A percentile compares a stretch with the other conserved stretches of the same genome.
Conservation (phyloP, 139 green algal species). For the Trebouxia sp. region DNA sequence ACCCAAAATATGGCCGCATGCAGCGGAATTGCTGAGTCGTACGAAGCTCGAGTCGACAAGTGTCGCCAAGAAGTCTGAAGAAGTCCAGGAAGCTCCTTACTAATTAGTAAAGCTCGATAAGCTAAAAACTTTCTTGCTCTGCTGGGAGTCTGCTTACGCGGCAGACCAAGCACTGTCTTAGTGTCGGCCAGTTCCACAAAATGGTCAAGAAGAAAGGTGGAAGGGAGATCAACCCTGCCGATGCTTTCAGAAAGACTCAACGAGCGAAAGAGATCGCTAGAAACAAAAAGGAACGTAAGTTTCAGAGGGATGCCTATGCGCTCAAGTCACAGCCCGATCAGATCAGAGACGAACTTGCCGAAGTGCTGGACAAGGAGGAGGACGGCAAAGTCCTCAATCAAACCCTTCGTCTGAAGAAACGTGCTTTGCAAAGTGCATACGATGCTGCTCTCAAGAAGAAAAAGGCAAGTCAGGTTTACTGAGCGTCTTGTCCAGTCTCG, state of each 20-base stretch:
- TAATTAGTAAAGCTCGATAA: too few relatives aligned
- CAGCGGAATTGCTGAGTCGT: too few relatives aligned
- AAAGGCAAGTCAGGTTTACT: conserved; percentile 55
- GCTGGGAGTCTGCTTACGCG: too few relatives aligned
- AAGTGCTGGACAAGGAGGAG: conserved; percentile 74
- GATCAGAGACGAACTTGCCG: conserved; percentile 52
- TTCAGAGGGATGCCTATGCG: conserved; percentile 72
- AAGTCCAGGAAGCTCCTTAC: too few relatives aligned
- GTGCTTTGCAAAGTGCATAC: conserved; percentile 82
- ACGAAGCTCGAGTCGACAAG: too few relatives aligned
- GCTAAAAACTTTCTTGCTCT: too few relatives aligned
- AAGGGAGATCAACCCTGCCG: conserved; percentile 51
- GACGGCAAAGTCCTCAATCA: conserved; percentile 56
- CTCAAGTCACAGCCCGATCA: conserved; percentile 53
- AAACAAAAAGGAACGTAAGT: conserved; percentile 87
- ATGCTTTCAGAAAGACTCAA: conserved; percentile 71
- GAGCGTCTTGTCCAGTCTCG: not conserved
- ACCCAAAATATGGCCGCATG: too few relatives aligned
- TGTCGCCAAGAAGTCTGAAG: too few relatives aligned
- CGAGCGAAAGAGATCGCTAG: conserved; percentile 78
- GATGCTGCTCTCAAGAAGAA: conserved; percentile 75
- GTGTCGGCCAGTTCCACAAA: too few relatives aligned
- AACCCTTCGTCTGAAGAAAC: conserved; percentile 77
- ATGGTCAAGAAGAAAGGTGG: conserved; percentile 64
- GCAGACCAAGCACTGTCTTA: too few relatives aligned